Evolutionary conservation across 2,329 filamentous ascomycete genomes (phyloP).

Genomic region (Byssothecium circinans): DNA sequence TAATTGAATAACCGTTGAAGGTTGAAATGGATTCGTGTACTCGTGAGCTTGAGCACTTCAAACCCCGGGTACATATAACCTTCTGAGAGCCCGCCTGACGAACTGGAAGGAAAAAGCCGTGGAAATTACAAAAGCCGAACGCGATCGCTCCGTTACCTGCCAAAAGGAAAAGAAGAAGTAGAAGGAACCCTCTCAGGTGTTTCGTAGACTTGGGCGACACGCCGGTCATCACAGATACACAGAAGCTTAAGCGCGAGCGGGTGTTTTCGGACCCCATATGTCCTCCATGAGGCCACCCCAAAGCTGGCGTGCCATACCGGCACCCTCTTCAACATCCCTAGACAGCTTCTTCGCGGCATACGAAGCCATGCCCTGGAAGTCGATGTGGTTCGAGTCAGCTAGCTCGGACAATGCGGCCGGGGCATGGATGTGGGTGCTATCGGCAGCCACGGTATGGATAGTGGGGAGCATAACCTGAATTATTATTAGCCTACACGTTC

Average conservation of each 20-base stretch:
- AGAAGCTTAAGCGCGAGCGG: not conserved
- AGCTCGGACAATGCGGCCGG: conserved; percentile 61
- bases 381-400: conserved; percentile 58
- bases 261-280: conserved; percentile 45
- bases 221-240: not conserved
- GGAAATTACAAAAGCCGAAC: conserved; percentile 1
- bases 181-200: not conserved
- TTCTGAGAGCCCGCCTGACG: not conserved
- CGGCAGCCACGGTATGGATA: conserved; percentile 57
- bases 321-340: conserved; percentile 46
- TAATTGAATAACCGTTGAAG: not conserved
- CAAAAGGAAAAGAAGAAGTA: not conserved
- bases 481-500: conserved; percentile 14
- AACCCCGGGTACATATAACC: no score
- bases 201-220: not conserved
- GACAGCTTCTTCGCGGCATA: conserved; percentile 42
- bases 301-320: conserved; percentile 48
- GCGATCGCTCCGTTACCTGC: conserved; percentile 1
- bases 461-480: conserved; percentile 56
- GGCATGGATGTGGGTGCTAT: conserved; percentile 50
- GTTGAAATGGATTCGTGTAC: conserved; percentile 23
- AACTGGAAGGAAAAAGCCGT: not conserved
- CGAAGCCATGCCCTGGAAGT: conserved; percentile 60
- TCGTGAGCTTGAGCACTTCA: conserved; percentile 43
- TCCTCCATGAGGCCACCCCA: conserved; percentile 56